A percentile compares a stretch with the other conserved stretches of the same genome.
These are phyloP conservation scores for Murraya paniculata DNA, from an alignment of 345 rosid species.

Conservation along the genomic window DNA sequence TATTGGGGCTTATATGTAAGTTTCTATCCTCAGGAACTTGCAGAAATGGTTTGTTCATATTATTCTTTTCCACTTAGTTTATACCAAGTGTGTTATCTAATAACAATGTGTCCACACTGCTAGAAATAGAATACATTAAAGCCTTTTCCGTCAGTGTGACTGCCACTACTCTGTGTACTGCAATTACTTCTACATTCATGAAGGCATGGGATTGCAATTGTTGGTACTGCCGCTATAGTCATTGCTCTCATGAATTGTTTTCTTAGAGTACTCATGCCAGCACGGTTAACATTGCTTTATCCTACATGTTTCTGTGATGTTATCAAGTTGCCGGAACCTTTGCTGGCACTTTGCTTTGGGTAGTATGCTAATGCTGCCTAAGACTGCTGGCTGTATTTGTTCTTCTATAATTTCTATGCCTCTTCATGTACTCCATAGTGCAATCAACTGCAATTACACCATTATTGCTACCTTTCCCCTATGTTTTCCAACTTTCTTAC, in stretches of 20 bases:
- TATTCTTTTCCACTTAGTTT: background rate
- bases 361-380: background rate
- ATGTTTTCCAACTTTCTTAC: background rate
- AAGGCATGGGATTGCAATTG: background rate
- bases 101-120: background rate
- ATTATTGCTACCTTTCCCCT: background rate
- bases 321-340: background rate
- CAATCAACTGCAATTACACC: background rate
- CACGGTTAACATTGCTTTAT: background rate
- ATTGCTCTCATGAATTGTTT: background rate
- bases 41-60: background rate
- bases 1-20: background rate
- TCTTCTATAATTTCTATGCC: background rate
- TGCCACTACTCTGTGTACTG: background rate
- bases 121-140: background rate
- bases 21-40: background rate
- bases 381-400: background rate
- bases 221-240: background rate
- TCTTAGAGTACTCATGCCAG: too few relatives aligned
- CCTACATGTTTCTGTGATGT: background rate
- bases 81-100: background rate
- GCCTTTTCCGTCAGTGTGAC: background rate
- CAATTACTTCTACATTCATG: background rate
- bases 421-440: background rate
- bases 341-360: background rate